Evolutionary conservation across 257 asterid species (phyloP).

Genomic region (Solanum neorickii): DNA sequence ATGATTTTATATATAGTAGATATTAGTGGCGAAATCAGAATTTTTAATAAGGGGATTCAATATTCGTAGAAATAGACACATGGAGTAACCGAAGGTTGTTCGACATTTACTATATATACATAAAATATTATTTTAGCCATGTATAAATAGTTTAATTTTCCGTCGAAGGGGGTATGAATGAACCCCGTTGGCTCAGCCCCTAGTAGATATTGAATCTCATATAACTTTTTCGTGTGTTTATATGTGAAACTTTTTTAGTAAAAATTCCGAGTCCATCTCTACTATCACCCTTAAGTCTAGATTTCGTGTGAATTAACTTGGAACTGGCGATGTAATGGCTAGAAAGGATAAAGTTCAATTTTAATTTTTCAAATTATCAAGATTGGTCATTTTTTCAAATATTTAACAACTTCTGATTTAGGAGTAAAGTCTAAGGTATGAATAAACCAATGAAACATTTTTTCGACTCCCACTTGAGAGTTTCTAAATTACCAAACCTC

Average conservation of each 20-base stretch:
- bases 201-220: no score
- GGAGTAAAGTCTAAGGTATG: no score
- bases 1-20: background rate
- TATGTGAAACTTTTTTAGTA: no score
- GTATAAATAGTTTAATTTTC: no score
- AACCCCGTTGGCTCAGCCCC: no score
- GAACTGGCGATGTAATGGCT: background rate
- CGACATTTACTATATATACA: no score
- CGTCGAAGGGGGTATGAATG: no score
- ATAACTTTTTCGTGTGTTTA: no score
- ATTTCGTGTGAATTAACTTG: background rate
- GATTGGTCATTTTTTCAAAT: background rate
- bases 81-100: no score
- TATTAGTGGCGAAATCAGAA: accelerated
- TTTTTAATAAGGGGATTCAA: no score
- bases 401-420: background rate
- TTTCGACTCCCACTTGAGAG: background rate
- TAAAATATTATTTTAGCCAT: no score
- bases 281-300: background rate
- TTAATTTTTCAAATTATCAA: background rate
- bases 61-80: no score
- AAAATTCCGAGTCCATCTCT: background rate
- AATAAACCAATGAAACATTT: background rate
- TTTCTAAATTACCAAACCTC: background rate
- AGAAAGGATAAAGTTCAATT: background rate